These are phyloP conservation scores for Candida lessepsii DNA, from an alignment of 805 yeast genomes.

Conservation along the genomic window DNA sequence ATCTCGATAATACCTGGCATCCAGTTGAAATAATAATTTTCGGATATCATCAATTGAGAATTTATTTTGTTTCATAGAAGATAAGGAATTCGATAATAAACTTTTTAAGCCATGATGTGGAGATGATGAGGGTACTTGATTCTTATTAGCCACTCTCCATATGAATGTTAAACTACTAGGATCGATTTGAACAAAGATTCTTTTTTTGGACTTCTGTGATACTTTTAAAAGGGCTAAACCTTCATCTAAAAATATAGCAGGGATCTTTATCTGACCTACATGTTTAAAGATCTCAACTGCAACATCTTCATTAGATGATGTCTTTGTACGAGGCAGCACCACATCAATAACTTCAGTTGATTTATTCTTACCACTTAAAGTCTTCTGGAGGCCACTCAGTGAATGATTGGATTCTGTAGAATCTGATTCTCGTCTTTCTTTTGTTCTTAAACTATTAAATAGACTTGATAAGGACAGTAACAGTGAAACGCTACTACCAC, in stretches of 20 bases:
- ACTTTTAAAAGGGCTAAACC: slow-evolving; percentile 68
- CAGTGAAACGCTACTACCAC: slow-evolving; percentile 8
- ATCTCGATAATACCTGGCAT: slow-evolving; percentile 83
- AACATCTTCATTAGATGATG: slow-evolving; percentile 4
- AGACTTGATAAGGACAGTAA: slow-evolving; percentile 25
- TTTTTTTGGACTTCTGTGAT: slow-evolving; percentile 66
- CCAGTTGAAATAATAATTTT: slow-evolving; percentile 58
- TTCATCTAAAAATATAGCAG: slow-evolving; percentile 47
- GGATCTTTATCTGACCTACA: slow-evolving; percentile 24
- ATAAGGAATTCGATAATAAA: slow-evolving; percentile 1
- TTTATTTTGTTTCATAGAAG: slow-evolving; percentile 12
- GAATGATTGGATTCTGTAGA: slow-evolving; percentile 1
- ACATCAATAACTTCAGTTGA: slow-evolving; percentile 7
- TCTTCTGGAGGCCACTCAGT: background rate
- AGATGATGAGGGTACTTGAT: background rate
- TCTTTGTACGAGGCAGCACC: background rate
- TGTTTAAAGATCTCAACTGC: slow-evolving; percentile 9
- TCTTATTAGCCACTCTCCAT: slow-evolving; percentile 15
- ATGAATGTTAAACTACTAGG: slow-evolving; percentile 26
- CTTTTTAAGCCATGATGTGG: slow-evolving; percentile 5
- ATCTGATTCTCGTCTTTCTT: slow-evolving; percentile 9
- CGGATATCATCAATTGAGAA: slow-evolving; percentile 60
- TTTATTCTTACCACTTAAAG: slow-evolving; percentile 5
- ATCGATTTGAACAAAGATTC: slow-evolving; percentile 56
- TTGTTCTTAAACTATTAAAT: slow-evolving; percentile 21